Evolutionary conservation across 2,329 filamentous ascomycete species (phyloP), one percentile per base, ranked within the genome.

Genomic region (Fusarium duplospermum): DNA sequence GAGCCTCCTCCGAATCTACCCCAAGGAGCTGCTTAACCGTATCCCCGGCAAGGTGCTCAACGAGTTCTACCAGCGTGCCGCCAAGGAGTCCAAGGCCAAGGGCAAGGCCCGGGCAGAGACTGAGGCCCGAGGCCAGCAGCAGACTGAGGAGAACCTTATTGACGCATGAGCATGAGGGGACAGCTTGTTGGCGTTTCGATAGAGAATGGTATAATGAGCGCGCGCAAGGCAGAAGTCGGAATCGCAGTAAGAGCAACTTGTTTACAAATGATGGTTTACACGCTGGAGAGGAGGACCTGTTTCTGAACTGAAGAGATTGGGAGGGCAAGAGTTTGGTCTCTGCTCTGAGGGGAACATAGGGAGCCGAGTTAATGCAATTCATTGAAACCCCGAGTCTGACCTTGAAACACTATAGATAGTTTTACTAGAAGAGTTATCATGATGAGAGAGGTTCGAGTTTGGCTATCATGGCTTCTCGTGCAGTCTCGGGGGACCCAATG

Each of bases 1-100:
- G 96, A 96, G 94, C 81, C 86, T 99, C 83, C 91, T 99, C 77
- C 92, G 96, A 76, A 98, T 99, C 84, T 99, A 96, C 89, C 96
- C 96, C 84, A 98, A 97, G 91, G 96, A 99, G 80, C 87, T 98
- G 78, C 93, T 99, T 79, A 99, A 99, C 88, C 94, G 97, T 86
- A 95, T 96, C 81, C 94, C 94, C 69, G 91, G 91, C 87, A 94
- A 95, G 87, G 83, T 94, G 50, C 89, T 96, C 79, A 92, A 95
- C 80, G 93, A 96, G 83, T 96, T 91, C 86, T 96, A 96, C 84
- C 90, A 92, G 81, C 88, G 93, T 77, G 89, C 90, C 66, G 86
- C 88, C 60, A 88, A 88, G 78, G 89, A 91, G 72, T 84, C 88
- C 73, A 92, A 93, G 85, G 86, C 86, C 70, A 92, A 92, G 86